Conservation (phyloP, 2,329 filamentous ascomycete genomes). For the Stachybotrys chartarum region DNA sequence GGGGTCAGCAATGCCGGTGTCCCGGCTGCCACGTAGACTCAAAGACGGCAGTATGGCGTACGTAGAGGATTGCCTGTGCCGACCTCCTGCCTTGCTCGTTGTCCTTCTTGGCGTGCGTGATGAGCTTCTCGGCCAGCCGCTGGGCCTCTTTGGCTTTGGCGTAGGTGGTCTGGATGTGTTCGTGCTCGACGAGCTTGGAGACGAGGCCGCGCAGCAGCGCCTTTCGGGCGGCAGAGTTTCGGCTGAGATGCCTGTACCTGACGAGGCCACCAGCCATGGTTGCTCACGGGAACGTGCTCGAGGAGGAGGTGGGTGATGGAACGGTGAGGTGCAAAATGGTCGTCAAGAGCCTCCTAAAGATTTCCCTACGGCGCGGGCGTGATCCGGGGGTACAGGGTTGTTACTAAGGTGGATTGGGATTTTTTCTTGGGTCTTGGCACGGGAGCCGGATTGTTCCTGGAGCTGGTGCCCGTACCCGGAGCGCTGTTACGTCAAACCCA, state of each 20-base stretch:
- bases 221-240: conserved; percentile 79
- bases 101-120: conserved; percentile 89
- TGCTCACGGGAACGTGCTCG: conserved; percentile 1
- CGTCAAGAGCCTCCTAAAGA: neutral
- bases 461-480: neutral
- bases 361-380: neutral
- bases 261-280: conserved; percentile 78
- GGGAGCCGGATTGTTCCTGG: conserved; percentile 17
- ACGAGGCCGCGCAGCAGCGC: conserved; percentile 93
- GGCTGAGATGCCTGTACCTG: conserved; percentile 85
- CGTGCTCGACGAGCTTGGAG: conserved; percentile 87
- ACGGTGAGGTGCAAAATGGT: neutral
- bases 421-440: conserved; percentile 19
- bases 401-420: conserved; percentile 16
- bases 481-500: neutral
- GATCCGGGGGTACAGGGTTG: conserved; percentile 8
- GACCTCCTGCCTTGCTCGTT: conserved; percentile 71
- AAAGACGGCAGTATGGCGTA: conserved; percentile 37
- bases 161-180: conserved; percentile 92
- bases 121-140: conserved; percentile 84
- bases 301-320: neutral
- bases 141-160: conserved; percentile 97
- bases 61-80: conserved; percentile 79
- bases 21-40: neutral
- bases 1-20: neutral